These are phyloP conservation scores for Quercus bicolor DNA, from an alignment of 306 rosid species.

Conservation along the genomic window DNA sequence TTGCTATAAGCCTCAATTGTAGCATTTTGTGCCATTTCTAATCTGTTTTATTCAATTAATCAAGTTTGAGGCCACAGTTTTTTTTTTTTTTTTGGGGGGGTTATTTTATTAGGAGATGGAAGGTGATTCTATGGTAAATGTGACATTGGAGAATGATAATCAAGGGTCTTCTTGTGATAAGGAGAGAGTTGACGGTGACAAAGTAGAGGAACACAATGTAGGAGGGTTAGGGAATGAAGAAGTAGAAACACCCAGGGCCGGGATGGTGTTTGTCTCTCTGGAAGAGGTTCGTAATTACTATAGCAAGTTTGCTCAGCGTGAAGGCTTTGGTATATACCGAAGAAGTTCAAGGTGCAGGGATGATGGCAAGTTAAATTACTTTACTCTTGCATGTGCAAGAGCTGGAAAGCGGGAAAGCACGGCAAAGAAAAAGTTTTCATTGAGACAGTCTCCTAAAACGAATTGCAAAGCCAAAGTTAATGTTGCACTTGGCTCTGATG, in stretches of 20 bases:
- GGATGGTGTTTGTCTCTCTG: constrained; percentile 14
- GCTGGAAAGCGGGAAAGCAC: constrained; percentile 10
- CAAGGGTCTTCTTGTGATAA: background rate
- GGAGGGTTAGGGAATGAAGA: background rate
- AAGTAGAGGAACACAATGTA: background rate
- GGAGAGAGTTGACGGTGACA: background rate
- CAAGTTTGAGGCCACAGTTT: too few relatives aligned
- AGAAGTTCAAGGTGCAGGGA: constrained; percentile 21
- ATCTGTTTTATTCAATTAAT: too few relatives aligned
- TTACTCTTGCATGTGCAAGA: constrained; percentile 16
- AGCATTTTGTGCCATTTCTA: too few relatives aligned
- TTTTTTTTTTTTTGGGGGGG: background rate
- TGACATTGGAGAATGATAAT: background rate
- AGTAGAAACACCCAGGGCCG: background rate
- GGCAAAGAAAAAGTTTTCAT: background rate
- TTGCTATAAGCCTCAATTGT: too few relatives aligned
- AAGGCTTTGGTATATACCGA: constrained; percentile 18
- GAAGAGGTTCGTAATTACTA: constrained; percentile 16
- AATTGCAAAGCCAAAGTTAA: constrained; percentile 19
- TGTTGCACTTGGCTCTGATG: constrained; percentile 11
- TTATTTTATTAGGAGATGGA: background rate
- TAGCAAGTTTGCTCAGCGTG: constrained; percentile 6
- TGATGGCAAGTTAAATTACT: constrained; percentile 17
- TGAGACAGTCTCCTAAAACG: constrained; percentile 11
- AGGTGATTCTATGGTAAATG: background rate